Base-by-base conservation (phyloP, 441 rosid genomes). In the Hura crepitans region DNA sequence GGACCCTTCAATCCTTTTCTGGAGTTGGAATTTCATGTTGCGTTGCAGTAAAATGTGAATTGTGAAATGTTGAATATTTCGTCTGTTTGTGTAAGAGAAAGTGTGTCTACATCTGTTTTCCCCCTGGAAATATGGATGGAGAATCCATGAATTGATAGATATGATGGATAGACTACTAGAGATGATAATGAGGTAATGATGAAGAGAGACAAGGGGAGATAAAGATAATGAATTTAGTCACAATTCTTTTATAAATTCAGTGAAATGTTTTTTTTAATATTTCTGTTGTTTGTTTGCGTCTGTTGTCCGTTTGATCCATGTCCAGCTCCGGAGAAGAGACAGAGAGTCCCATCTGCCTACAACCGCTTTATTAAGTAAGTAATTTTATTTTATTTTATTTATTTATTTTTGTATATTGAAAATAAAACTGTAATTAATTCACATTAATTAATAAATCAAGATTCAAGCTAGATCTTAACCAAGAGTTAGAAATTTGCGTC, bases 261-360 rank as follows among this genome's bases (percentile, higher is more conserved):
- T 66, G 72, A 75, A 73, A 71, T 73, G 80, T 77, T 75, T 79
- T 37, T 35, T 37, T 81, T 81, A 80, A 82, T 73, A 62, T 55
- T 53, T 84, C 76, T 83, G 87, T 82, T 68, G 47, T 72, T 77
- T 78, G 43, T 82, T 74, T 79, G 80, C 77, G 76, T 79, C 63
- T 77, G 82, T 53, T 80, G 81, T 80, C 73, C 81, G 71, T 72
- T 75, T 75, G 72, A 73, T 66, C 56, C 51, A 68, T 77, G 77
- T 82, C 79, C 97, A 93, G 98, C 96, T 72, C 98, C 98, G 47
- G 97, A 93, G 85, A 93, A 93, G 88, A 83, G 98, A 84, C 97
- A 91, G 84, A 87, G 98, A 89, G 97, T 93, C 86, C 98, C 98
- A 78, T 93, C 98, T 45, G 98, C 98, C 62, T 93, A 93, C 85